These are phyloP conservation scores for Cyclotella choctawhatcheeana DNA, from an alignment of 108 stramenopile genomes.

Conservation along the genomic window DNA sequence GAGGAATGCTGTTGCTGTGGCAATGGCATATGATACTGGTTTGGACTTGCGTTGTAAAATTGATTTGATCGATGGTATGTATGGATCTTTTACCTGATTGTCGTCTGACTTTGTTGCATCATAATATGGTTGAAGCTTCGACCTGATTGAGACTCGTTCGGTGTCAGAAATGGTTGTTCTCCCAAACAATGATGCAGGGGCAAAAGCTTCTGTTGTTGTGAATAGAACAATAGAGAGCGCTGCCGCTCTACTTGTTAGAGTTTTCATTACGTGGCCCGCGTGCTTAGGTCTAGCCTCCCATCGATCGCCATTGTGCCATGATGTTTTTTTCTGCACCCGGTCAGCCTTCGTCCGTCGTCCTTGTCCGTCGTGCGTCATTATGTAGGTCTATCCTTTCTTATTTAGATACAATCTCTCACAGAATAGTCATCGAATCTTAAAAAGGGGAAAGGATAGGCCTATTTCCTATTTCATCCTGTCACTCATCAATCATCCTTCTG, in stretches of 20 bases:
- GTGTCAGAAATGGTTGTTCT: background rate
- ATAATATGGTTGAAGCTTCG: background rate
- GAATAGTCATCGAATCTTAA: too few species aligned
- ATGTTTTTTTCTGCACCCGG: background rate
- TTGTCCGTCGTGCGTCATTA: background rate
- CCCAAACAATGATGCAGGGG: background rate
- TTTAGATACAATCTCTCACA: too few species aligned
- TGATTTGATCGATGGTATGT: background rate
- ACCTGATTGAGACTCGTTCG: background rate
- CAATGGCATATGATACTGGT: slow-evolving; percentile 39
- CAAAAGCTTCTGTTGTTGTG: background rate
- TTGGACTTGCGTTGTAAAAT: slow-evolving; percentile 24
- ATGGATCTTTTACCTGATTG: too few species aligned
- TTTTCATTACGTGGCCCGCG: background rate
- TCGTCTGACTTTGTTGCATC: background rate
- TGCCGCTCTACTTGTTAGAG: background rate
- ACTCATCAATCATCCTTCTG: too few species aligned
- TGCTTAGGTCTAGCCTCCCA: too few species aligned
- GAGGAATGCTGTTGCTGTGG: slow-evolving; percentile 15
- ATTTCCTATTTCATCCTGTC: too few species aligned
- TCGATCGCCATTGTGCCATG: background rate
- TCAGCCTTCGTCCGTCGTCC: background rate
- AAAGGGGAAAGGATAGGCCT: too few species aligned
- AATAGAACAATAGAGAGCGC: background rate
- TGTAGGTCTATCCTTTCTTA: background rate